Evolutionary conservation across 2,329 filamentous ascomycete species (phyloP).

Genomic region (Xylariaceae sp.): DNA sequence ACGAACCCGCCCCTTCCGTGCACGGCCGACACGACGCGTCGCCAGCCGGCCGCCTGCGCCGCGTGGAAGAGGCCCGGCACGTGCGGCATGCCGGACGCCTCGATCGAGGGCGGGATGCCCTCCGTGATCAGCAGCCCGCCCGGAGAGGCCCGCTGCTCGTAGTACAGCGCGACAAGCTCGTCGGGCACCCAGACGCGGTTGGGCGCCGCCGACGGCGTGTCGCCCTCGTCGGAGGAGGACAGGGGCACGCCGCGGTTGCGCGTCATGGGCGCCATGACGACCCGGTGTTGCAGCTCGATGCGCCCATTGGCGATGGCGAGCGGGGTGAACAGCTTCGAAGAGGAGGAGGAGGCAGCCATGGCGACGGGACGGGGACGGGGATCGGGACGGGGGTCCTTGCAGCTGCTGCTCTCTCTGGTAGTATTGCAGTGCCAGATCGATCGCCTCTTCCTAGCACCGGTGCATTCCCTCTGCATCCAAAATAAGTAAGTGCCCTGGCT

Average conservation of each 20-base stretch:
- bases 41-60: constrained; percentile 47
- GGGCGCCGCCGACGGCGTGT: background rate
- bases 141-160: constrained; percentile 32
- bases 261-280: constrained; percentile 40
- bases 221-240: no score
- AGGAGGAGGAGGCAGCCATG: no score
- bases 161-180: constrained; percentile 27
- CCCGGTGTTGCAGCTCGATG: constrained; percentile 8
- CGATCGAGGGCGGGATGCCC: constrained; percentile 41
- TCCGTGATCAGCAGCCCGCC: constrained; percentile 45
- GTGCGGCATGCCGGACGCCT: constrained; percentile 36
- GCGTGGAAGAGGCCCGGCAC: constrained; percentile 47
- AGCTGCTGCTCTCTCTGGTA: no score
- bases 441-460: no score
- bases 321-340: constrained; percentile 9
- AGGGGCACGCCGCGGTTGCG: constrained; percentile 33
- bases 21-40: constrained; percentile 46
- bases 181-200: constrained; percentile 1
- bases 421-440: no score
- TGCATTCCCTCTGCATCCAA: no score
- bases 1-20: constrained; percentile 51
- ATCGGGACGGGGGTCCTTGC: background rate
- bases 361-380: no score
- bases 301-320: constrained; percentile 6
- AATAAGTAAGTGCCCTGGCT: no score